Evolutionary conservation across 2,329 filamentous ascomycete genomes (phyloP), one percentile per base, ranked within the genome.

Genomic region (Hirsutella minnesotensis): DNA sequence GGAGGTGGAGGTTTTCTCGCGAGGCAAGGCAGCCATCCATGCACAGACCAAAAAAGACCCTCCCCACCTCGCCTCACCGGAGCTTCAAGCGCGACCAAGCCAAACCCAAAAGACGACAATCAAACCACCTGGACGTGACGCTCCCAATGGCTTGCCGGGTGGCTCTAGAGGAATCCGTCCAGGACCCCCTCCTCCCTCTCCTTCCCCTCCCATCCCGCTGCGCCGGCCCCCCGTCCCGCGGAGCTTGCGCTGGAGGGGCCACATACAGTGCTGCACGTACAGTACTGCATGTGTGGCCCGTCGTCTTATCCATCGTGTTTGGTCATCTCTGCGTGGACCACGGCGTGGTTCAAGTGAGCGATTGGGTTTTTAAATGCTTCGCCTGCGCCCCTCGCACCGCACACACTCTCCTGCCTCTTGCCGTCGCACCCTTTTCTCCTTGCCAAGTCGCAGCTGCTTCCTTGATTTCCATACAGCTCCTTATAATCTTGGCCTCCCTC

Each of bases 321-420:
- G 5, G 12, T 13, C 13, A n/a, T 33, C 31, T 44, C 46, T 47
- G 41, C 41, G 31, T 41, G n/a, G 35, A 49, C 47, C 40, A 43
- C 46, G 47, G 47, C 45, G 47, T 49, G 46, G 33, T 27, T 24
- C 43, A 44, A 48, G 44, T 47, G 46, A 43, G 24, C 21, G 37
- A 45, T 41, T 35, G 33, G 39, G 43, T 45, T 47, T 27, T 44
- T 43, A 48, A 41, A 43, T 37, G 38, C 39, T 18, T 43, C 35
- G 22, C 44, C 29, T 41, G 44, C 45, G 46, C 40, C 46, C 13
- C 44, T 36, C 8, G 39, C 42, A 15, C 15, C 30, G 9, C 37
- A 33, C 37, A 13, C 18, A 21, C 18, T 19, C 27, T 20, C 33
- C 29, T 38, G 35, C 12, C n/a, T n/a, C n/a, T n/a, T 18, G 7